phyloP scores from a whole-genome alignment of 2,329 filamentous ascomycete species.

The Phoma herbarum region DNA sequence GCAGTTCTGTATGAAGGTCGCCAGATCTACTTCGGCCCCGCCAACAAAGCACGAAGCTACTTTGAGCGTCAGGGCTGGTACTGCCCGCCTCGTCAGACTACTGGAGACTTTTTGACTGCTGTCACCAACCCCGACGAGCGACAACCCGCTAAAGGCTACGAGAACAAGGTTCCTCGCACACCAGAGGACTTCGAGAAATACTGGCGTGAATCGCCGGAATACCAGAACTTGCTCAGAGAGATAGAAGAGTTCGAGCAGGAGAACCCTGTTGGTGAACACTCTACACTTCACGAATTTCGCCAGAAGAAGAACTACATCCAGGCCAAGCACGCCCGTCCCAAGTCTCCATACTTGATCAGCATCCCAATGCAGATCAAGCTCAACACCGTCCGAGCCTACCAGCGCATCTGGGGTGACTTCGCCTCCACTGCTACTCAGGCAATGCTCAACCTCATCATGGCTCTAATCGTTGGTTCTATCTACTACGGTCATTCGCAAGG shows the following conservation, averaged over 20 bases:
- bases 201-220: constrained; percentile 64
- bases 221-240: constrained; percentile 54
- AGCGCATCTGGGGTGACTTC: constrained; percentile 47
- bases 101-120: constrained; percentile 78
- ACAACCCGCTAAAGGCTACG: constrained; percentile 52
- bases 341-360: constrained; percentile 67
- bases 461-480: constrained; percentile 69
- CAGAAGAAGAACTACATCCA: constrained; percentile 62
- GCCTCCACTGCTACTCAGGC: constrained; percentile 48
- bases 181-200: constrained; percentile 59
- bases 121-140: constrained; percentile 65
- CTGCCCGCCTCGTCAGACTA: constrained; percentile 73
- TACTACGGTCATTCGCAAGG: constrained; percentile 64
- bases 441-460: constrained; percentile 62
- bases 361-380: constrained; percentile 56
- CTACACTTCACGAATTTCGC: constrained; percentile 42
- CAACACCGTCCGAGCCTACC: constrained; percentile 44
- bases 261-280: constrained; percentile 55
- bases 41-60: constrained; percentile 66
- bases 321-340: constrained; percentile 61
- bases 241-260: constrained; percentile 62
- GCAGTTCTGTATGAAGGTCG: constrained; percentile 78
- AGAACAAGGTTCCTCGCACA: constrained; percentile 57
- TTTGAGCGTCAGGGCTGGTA: constrained; percentile 75
- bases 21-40: constrained; percentile 78